These are phyloP conservation scores for Globisporangium paroecandrum DNA, from an alignment of 352 stramenopile species.

Conservation along the genomic window DNA sequence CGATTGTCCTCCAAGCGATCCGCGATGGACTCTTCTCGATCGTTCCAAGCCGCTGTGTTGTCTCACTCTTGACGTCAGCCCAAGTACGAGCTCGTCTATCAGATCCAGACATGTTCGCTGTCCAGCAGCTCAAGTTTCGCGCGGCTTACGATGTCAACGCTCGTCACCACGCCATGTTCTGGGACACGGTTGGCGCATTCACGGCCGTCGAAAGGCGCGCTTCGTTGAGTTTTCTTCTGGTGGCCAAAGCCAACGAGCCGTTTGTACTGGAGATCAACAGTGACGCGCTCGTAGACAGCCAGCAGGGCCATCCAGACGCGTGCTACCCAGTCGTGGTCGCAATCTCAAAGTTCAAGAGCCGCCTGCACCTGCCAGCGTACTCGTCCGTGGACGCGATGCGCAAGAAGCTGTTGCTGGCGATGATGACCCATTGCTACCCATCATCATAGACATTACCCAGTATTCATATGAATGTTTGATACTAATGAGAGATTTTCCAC, in stretches of 20 bases:
- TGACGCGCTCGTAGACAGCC: slow-evolving; percentile 35
- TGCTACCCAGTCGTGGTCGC: slow-evolving; percentile 56
- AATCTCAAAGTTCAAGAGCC: slow-evolving; percentile 23
- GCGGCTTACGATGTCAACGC: slow-evolving; percentile 25
- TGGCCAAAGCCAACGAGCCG: neutral
- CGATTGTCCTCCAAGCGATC: slow-evolving; percentile 31
- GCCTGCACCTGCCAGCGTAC: slow-evolving; percentile 62
- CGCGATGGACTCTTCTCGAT: slow-evolving; percentile 56
- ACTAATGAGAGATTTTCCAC: neutral
- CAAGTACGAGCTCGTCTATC: slow-evolving; percentile 31
- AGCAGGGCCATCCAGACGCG: slow-evolving; percentile 37
- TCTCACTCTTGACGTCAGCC: slow-evolving; percentile 29
- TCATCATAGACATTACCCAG: neutral
- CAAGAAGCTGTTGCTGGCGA: slow-evolving; percentile 59
- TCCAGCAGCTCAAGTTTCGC: slow-evolving; percentile 25
- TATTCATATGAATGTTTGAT: neutral
- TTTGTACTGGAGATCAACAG: slow-evolving; percentile 45
- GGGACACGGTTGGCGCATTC: slow-evolving; percentile 34
- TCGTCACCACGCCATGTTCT: slow-evolving; percentile 44
- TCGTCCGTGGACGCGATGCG: slow-evolving; percentile 40
- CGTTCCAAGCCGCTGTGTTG: slow-evolving; percentile 43
- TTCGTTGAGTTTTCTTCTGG: slow-evolving; percentile 34
- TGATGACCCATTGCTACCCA: slow-evolving; percentile 29
- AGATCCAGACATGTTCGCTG: slow-evolving; percentile 29
- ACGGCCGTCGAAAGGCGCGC: slow-evolving; percentile 42